Percentiles rank a stretch among this genome's conserved stretches.
Evolutionary conservation across 352 stramenopile species (phyloP).

Genomic region (Albugo laibachii): DNA sequence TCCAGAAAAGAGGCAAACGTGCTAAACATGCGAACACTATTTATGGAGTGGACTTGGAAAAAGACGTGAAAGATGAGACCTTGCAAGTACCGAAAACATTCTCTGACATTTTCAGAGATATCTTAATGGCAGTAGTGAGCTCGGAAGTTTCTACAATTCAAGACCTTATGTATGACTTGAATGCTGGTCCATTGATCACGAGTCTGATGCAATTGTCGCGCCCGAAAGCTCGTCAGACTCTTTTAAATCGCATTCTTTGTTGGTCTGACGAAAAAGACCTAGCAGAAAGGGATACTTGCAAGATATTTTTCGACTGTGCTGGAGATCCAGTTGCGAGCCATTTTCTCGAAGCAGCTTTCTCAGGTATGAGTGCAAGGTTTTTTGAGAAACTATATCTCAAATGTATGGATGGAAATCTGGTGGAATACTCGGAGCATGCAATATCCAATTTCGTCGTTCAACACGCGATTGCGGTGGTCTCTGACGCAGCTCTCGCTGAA

Average conservation of each 20-base stretch:
- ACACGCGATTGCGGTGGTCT: slow-evolving; percentile 34
- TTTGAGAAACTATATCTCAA: slow-evolving; percentile 45
- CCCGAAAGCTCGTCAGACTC: slow-evolving; percentile 18
- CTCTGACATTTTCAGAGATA: slow-evolving; percentile 30
- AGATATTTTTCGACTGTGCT: slow-evolving; percentile 45
- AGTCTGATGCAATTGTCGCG: slow-evolving; percentile 39
- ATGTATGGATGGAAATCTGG: slow-evolving; percentile 32
- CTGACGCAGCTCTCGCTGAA: slow-evolving; percentile 17
- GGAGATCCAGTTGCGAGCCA: slow-evolving; percentile 59
- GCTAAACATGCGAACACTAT: slow-evolving; percentile 47
- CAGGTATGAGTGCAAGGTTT: slow-evolving; percentile 27
- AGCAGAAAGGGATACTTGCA: slow-evolving; percentile 1
- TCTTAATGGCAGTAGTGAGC: slow-evolving; percentile 26
- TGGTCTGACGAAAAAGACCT: slow-evolving; percentile 39
- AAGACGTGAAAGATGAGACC: slow-evolving; percentile 11
- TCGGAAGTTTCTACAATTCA: slow-evolving; percentile 21
- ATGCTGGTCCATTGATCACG: slow-evolving; percentile 49
- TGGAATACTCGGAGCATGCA: slow-evolving; percentile 46
- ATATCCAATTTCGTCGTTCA: slow-evolving; percentile 77
- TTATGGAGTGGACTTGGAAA: slow-evolving; percentile 11
- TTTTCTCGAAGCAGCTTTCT: slow-evolving; percentile 45
- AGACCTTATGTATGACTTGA: slow-evolving; percentile 48
- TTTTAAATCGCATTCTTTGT: slow-evolving; percentile 41
- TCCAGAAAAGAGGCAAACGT: slow-evolving; percentile 68
- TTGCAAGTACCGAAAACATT: slow-evolving; percentile 27